Percentiles rank a stretch among this genome's conserved stretches.
Conservation (phyloP, 2,329 filamentous ascomycete genomes). For the Diaporthe australafricana region DNA sequence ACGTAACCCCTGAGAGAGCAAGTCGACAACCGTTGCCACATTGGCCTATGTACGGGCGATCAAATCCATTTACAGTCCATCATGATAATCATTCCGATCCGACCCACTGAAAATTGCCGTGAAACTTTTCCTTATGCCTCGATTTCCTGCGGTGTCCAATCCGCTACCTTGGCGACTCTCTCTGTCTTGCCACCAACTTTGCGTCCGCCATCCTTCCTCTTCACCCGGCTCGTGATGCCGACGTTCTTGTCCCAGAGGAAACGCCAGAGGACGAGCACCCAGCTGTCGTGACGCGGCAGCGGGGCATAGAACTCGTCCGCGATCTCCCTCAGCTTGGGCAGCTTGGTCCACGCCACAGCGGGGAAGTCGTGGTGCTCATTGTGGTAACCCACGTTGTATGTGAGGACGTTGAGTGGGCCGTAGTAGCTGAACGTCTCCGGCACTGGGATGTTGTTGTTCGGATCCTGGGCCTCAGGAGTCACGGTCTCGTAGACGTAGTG, state of each 20-base stretch:
- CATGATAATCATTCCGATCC: not conserved
- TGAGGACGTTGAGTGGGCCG: conserved; percentile 88
- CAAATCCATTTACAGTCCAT: conserved; percentile 7
- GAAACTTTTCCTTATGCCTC: conserved; percentile 62
- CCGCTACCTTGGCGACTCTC: conserved; percentile 54
- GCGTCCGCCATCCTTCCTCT: conserved; percentile 82
- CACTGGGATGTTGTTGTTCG: conserved; percentile 72
- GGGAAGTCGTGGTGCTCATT: conserved; percentile 99
- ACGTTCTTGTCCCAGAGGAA: conserved; percentile 93
- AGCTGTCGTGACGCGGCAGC: conserved; percentile 88
- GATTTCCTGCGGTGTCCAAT: conserved; percentile 78
- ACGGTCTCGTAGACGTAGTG: conserved; percentile 86
- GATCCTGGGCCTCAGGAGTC: conserved; percentile 64
- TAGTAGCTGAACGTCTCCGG: conserved; percentile 99
- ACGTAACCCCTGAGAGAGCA: not conserved
- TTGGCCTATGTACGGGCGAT: conserved; percentile 14
- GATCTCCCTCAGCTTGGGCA: conserved; percentile 81
- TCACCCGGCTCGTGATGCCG: conserved; percentile 91
- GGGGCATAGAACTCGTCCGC: conserved; percentile 93
- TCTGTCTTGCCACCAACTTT: conserved; percentile 62
- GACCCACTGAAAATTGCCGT: not conserved
- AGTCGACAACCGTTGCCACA: not conserved
- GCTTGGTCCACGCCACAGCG: conserved; percentile 91
- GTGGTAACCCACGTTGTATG: conserved; percentile 97
- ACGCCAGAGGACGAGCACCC: conserved; percentile 93